Percentiles rank a stretch among this genome's conserved stretches.
Evolutionary conservation across 2,329 filamentous ascomycete genomes (phyloP).

Genomic region (Cladobotryum mycophilum): DNA sequence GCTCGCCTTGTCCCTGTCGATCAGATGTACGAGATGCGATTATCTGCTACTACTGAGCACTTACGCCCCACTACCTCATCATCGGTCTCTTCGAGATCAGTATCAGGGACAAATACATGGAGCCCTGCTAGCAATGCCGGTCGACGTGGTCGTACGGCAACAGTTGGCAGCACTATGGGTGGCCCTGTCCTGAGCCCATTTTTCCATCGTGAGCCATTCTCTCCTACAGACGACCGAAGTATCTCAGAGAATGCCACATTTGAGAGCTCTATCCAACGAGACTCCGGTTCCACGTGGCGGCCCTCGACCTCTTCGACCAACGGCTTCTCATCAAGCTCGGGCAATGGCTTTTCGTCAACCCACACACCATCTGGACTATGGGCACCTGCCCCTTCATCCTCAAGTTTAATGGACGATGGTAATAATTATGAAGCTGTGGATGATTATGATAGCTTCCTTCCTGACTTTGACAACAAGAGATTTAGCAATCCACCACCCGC

Average conservation of each 20-base stretch:
- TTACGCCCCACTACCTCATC: constrained; percentile 43
- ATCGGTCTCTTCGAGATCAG: constrained; percentile 27
- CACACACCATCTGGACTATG: constrained; percentile 24
- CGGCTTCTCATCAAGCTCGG: constrained; percentile 12
- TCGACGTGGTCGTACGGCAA: constrained; percentile 31
- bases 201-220: constrained; percentile 36
- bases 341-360: constrained; percentile 17
- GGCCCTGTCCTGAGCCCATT: constrained; percentile 28
- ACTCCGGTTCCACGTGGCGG: constrained; percentile 23
- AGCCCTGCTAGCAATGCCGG: constrained; percentile 16
- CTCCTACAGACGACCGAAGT: constrained; percentile 36
- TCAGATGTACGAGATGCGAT: constrained; percentile 64
- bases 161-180: constrained; percentile 15
- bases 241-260: constrained; percentile 37
- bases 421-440: constrained; percentile 40
- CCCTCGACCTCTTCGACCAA: constrained; percentile 15
- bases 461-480: constrained; percentile 43
- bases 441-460: constrained; percentile 44
- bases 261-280: constrained; percentile 23
- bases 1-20: constrained; percentile 40
- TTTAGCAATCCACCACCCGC: constrained; percentile 16
- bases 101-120: constrained; percentile 27
- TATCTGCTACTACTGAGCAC: constrained; percentile 72
- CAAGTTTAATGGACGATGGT: constrained; percentile 39
- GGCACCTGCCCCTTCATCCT: constrained; percentile 31